Base-by-base conservation (phyloP, 116 monocot genomes). In the Phalaenopsis hybrid region DNA sequence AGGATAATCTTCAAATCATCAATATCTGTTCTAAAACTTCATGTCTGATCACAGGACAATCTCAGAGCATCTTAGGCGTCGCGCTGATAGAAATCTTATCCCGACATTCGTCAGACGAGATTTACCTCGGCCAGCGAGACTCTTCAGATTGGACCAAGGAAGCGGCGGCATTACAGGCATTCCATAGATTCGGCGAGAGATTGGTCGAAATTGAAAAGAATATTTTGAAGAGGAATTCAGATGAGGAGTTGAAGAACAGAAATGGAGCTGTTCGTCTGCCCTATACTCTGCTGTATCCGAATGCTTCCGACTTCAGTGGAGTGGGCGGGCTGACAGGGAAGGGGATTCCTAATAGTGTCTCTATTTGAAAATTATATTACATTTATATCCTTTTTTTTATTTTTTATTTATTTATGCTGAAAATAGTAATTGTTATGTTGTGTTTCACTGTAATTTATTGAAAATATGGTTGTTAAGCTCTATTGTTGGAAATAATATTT, bases 321-420 rank as follows among this genome's bases (percentile, higher is more conserved):
- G 86, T 61, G 5, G 74, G 69, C 2, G 94, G 90, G 68, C 58
- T 90, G 20, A 90, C 90, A 0, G 92, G 85, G 3, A 85, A 58
- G 79, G 94, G 94, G 44, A 87, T 92, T 16, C 94, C 94, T 28
- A 94, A 94, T 63, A 94, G 92, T 81, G 74, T 90, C 41, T 94
- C 92, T 8, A 68, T 88, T 58, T 85, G 70, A 23, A 31, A 31
- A 31, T 31, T 31, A 31, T 31, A 0, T 31, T 31, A 31, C 31
- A 31, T 31, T 31, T 31, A 31, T 31, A 31, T 0, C 31, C 31
- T 31, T 31, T 31, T 31, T 31, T 31, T 0, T 31, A 28, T 31
- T 31, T 31, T 0, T 31, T 31, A 31, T 31, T 31, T 31, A 31
- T 31, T 31, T 31, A 31, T 31, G 31, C 0, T 31, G 31, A 31